Base-by-base conservation (phyloP, 2,329 filamentous ascomycete species). In the Aspergillus sp. region DNA sequence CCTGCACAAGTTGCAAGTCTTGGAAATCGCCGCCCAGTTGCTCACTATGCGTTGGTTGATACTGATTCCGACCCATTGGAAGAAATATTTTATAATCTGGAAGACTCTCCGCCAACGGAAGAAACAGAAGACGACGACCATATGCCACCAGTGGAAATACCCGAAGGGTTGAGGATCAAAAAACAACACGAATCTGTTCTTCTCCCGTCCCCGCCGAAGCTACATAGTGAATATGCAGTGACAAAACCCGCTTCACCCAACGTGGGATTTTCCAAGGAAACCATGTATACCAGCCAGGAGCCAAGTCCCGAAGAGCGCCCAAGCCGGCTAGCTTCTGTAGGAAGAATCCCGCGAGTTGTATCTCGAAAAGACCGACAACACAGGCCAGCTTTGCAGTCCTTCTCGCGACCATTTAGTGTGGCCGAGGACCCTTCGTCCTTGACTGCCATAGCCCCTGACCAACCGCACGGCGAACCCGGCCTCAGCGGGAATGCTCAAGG, bases 341-440 rank as follows among this genome's bases (percentile, higher is more conserved):
- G 92, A 8, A 86, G 93, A 15, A 96, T 96, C 52, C 93, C 93
- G 8, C 87, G 87, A 66, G 91, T 96, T 4, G 81, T 93, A 31
- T 90, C 86, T 46, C 86, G 83, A 51, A 77, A 80, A 48, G 82
- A 83, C 47, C 83, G 87, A 53, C 80, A 86, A 37, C 84, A 89
- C 61, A 84, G 84, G 48, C 84, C 85, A 1, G 88, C 90, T 0
- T 84, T 89, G 1, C 88, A 87, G 69, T 96, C 91, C 33, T 96
- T 96, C 71, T 96, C 93, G 3, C 82, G 91, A 8, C 91, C 93
- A 0, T 96, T 96, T 70, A 81, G 86, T 64, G 64, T 66, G 17
- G 76, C 69, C 4, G 75, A 79, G 15, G 27, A 31, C 9, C 73
- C 75, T 4, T 78, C 81, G 48, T 77, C 79, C 6, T 50, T 76